phyloP scores from a whole-genome alignment of 2,329 filamentous ascomycete genomes.

The Trichophyton mentagrophytes region DNA sequence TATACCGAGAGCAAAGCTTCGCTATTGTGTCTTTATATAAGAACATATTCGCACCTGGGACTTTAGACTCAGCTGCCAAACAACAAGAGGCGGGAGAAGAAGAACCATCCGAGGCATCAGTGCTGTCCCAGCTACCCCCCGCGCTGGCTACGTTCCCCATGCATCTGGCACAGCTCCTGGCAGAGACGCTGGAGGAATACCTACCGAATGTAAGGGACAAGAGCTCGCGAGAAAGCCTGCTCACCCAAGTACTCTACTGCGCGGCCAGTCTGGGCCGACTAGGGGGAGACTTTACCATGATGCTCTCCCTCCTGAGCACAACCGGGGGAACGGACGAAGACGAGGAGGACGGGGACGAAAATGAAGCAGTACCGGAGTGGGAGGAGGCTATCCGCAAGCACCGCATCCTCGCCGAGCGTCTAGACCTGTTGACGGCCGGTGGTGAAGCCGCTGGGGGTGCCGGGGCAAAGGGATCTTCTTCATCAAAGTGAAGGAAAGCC shows the following conservation, averaged over 20 bases:
- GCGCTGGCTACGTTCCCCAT: constrained; percentile 73
- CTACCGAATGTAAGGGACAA: constrained; percentile 71
- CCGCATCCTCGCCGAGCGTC: constrained; percentile 63
- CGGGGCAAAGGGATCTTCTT: not conserved
- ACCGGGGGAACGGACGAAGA: constrained; percentile 32
- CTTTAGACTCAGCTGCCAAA: constrained; percentile 23
- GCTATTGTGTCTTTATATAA: constrained; percentile 89
- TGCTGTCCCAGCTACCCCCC: constrained; percentile 49
- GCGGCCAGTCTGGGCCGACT: constrained; percentile 79
- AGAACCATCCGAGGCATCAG: constrained; percentile 17
- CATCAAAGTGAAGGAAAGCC: not conserved
- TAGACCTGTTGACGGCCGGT: constrained; percentile 29
- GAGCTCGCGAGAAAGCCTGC: constrained; percentile 66
- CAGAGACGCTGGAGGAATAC: constrained; percentile 61
- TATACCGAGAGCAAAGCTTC: constrained; percentile 96
- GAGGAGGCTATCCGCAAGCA: constrained; percentile 81
- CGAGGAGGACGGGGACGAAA: constrained; percentile 25
- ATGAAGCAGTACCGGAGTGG: constrained; percentile 52
- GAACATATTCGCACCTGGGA: constrained; percentile 63
- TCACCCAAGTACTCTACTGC: constrained; percentile 89
- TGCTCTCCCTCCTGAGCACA: constrained; percentile 52
- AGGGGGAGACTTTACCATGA: constrained; percentile 83
- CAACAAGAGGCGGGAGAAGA: constrained; percentile 9
- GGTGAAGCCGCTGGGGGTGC: not conserved
- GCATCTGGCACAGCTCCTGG: constrained; percentile 67